Conservation (phyloP, 164 flowering plant species). For the Tetracentron sinense region DNA sequence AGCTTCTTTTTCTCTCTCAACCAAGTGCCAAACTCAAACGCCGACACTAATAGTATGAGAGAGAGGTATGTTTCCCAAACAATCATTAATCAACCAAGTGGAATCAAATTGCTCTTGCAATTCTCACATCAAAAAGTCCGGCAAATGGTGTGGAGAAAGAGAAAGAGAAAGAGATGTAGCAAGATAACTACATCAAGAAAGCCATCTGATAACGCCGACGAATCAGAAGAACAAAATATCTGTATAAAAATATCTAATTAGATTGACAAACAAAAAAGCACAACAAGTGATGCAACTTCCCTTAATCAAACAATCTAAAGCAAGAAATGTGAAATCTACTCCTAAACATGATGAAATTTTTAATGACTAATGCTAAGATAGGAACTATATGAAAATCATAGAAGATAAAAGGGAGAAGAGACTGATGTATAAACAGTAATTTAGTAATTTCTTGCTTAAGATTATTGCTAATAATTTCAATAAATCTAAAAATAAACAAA, state of each 20-base stretch:
- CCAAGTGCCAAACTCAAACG: not conserved
- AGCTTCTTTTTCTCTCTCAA: slow-evolving; percentile 2
- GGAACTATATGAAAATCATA: not conserved
- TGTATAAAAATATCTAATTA: too few species aligned
- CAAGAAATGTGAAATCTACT: too few species aligned
- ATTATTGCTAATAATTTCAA: too few species aligned
- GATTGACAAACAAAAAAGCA: not conserved
- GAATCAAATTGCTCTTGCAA: too few species aligned
- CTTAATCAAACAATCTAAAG: not conserved
- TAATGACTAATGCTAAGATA: too few species aligned
- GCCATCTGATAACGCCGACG: not conserved
- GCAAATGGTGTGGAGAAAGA: too few species aligned
- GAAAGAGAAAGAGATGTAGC: too few species aligned
- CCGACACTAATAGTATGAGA: not conserved
- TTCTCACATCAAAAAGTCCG: too few species aligned
- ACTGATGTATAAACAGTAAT: not conserved
- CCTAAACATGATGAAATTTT: too few species aligned
- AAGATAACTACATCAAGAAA: not conserved
- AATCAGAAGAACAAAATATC: not conserved
- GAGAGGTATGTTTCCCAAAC: not conserved
- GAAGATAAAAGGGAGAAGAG: not conserved
- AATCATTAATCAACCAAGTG: not conserved
- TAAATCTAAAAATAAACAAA: not conserved
- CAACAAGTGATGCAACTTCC: not conserved
- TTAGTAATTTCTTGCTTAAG: not conserved